Percentiles rank a stretch among this genome's conserved stretches.
phyloP scores from a whole-genome alignment of 306 rosid species.

The Fragaria iinumae region DNA sequence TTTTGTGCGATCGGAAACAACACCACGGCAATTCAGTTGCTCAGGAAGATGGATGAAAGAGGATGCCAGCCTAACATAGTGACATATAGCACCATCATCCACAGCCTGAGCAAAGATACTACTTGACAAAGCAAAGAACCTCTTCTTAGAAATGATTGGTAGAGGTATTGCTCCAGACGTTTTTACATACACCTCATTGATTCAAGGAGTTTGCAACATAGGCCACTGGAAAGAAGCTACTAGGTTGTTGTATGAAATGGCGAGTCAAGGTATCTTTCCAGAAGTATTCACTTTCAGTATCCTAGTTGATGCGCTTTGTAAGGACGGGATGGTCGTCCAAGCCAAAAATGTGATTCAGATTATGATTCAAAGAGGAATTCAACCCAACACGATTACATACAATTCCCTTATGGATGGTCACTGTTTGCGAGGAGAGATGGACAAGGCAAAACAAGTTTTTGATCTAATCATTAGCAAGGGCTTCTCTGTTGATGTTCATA shows the following conservation, averaged over 20 bases:
- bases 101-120: slow-evolving; percentile 30
- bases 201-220: neutral
- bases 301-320: neutral
- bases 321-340: neutral
- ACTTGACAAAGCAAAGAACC: slow-evolving; percentile 23
- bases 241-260: neutral
- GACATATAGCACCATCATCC: slow-evolving; percentile 29
- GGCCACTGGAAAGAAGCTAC: neutral
- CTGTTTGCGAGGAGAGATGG: neutral
- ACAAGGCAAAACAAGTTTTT: neutral
- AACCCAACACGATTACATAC: neutral
- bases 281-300: neutral
- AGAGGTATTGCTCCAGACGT: neutral
- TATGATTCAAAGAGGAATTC: neutral
- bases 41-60: slow-evolving; percentile 26
- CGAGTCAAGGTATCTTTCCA: neutral
- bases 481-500: neutral
- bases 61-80: slow-evolving; percentile 20
- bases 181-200: neutral
- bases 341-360: neutral
- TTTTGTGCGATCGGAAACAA: slow-evolving; percentile 32
- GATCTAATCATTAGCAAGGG: neutral
- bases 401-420: neutral
- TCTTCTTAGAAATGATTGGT: slow-evolving; percentile 2
- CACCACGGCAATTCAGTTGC: slow-evolving; percentile 11